These are phyloP conservation scores for Filobasidium floriforme DNA, from an alignment of 768 basidiomycete genomes.

Conservation along the genomic window DNA sequence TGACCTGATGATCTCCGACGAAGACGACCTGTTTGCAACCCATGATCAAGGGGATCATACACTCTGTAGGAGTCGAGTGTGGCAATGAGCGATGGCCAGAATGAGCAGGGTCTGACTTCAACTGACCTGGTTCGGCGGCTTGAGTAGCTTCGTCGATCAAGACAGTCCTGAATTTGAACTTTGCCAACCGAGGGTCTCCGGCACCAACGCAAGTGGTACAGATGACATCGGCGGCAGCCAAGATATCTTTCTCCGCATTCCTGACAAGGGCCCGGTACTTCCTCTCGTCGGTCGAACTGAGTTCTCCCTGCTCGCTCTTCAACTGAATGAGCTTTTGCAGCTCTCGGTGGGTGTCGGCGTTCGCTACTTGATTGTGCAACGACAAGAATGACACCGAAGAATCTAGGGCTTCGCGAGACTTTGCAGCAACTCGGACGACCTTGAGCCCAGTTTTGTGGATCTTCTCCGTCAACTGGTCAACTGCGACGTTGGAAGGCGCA, in stretches of 20 bases:
- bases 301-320: conserved; percentile 93
- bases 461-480: conserved; percentile 98
- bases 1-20: conserved; percentile 77
- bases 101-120: neutral
- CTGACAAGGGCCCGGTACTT: conserved; percentile 94
- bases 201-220: conserved; percentile 98
- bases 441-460: conserved; percentile 98
- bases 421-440: conserved; percentile 93
- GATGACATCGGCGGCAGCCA: conserved; percentile 90
- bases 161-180: conserved; percentile 96
- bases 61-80: conserved; percentile 55
- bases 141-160: conserved; percentile 98
- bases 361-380: conserved; percentile 93
- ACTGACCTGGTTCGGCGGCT: conserved; percentile 84
- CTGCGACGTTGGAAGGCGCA: conserved; percentile 97
- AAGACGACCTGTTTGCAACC: conserved; percentile 98
- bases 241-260: conserved; percentile 95
- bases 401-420: conserved; percentile 94
- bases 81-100: conserved; percentile 26
- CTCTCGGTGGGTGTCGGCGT: conserved; percentile 90
- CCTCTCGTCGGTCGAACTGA: conserved; percentile 92
- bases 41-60: conserved; percentile 97
- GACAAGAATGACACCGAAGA: conserved; percentile 92
- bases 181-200: conserved; percentile 89
- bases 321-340: conserved; percentile 96